Evolutionary conservation across 495 filamentous ascomycete genomes (phyloP), one percentile per base, ranked within the genome.

Genomic region (Trichocladium antarcticum): DNA sequence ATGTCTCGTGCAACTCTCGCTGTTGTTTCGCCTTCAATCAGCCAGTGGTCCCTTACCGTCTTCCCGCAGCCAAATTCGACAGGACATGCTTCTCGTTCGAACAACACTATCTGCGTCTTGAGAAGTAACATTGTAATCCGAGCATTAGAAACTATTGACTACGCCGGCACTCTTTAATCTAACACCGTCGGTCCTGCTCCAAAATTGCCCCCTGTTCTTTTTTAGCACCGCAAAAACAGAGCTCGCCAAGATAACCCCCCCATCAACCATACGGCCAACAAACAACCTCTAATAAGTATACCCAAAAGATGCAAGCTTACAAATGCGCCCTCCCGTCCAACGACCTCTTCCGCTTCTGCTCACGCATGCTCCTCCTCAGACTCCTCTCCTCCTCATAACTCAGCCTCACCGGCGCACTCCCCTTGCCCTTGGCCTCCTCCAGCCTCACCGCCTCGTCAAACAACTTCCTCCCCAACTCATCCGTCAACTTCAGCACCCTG

Each of bases 401-500:
- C 41, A 74, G 42, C 44, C 57, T 57, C 1, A 60, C 48, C 14
- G 66, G 62, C 39, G 59, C 57, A 2, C 42, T 39, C 22, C 49
- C 52, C 24, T 51, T 50, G 2, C 48, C 51, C 47, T 51, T 48
- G 12, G 45, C 51, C 1, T 55, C 44, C 1, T 52, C 56, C 28
- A 37, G 51, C 7, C 21, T 47, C 8, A 66, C 52, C 6, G 67
- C 67, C 21, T 70, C 68, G 52, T 62, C 62, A 53, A 77, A 79
- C 34, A 81, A 52, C 47, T 60, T 68, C 47, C 56, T 51, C 10
- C 75, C 77, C 38, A 79, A 53, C 43, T 51, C 63, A 47, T 89
- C 85, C n/a, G 82, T 81, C 55, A 94, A 74, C 41, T 63, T 63
- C 22, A 98, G 58, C 1, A 98, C 89, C n/a, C 92, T 71, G 0